These are phyloP conservation scores for Allium fistulosum DNA, from an alignment of 106 monocot genomes.

Conservation along the genomic window DNA sequence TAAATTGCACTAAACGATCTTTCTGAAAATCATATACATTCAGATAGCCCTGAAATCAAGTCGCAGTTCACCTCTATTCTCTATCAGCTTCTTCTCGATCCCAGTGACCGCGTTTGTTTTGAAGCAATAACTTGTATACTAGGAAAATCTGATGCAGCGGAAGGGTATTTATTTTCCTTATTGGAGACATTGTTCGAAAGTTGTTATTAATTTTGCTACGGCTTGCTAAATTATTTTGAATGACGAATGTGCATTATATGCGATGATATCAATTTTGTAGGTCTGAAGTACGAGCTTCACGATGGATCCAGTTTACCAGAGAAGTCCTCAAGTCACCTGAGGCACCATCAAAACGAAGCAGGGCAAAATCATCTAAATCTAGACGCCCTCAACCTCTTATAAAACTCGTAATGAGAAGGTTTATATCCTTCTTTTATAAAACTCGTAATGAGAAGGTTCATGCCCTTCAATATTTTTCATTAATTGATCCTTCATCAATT, in stretches of 20 bases:
- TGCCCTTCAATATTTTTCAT: not conserved
- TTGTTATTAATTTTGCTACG: not conserved
- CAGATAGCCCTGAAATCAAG: constrained; percentile 89
- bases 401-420: constrained; percentile 68
- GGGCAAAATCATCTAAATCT: constrained; percentile 57
- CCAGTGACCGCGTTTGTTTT: constrained; percentile 96
- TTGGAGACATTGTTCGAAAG: not conserved
- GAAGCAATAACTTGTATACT: constrained; percentile 91
- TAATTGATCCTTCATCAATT: not conserved
- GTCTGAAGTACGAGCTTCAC: constrained; percentile 94
- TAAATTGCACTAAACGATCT: constrained; percentile 2
- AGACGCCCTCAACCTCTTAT: constrained; percentile 90
- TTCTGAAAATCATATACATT: constrained; percentile 5
- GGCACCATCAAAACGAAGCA: constrained; percentile 66
- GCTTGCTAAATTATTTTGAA: not conserved
- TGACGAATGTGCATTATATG: not conserved
- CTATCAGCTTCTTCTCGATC: constrained; percentile 97
- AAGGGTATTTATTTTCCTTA: constrained; percentile 43
- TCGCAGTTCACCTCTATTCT: constrained; percentile 81
- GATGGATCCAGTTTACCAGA: constrained; percentile 89
- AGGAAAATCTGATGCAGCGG: constrained; percentile 88
- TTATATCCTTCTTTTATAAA: not conserved
- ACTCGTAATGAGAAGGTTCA: constrained; percentile 36
- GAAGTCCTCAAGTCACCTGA: constrained; percentile 93
- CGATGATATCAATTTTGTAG: constrained; percentile 25